Percentiles rank a stretch among this genome's conserved stretches.
phyloP scores from a whole-genome alignment of 192 early-diverging fungal genomes.

The Funneliformis mosseae region DNA sequence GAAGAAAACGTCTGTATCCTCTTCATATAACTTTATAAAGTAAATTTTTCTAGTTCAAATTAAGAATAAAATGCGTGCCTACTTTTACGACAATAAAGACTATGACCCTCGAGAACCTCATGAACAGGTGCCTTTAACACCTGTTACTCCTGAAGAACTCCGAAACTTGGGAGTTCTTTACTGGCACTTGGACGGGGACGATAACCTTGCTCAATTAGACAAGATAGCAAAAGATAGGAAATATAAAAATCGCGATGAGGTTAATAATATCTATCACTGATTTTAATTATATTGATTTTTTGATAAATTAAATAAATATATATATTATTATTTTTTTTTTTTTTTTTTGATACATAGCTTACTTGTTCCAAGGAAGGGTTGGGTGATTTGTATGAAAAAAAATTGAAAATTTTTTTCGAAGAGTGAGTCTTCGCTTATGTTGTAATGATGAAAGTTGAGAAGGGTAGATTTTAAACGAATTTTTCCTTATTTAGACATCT shows the following conservation, averaged over 20 bases:
- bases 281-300: not conserved
- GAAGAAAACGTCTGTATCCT: too few relatives aligned
- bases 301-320: not conserved
- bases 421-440: slow-evolving; percentile 58
- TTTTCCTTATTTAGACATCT: slow-evolving; percentile 62
- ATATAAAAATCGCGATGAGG: slow-evolving; percentile 93
- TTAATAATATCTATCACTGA: slow-evolving; percentile 19
- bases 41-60: too few relatives aligned
- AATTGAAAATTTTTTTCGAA: slow-evolving; percentile 89
- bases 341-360: slow-evolving; percentile 56
- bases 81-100: slow-evolving; percentile 60
- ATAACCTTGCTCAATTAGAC: slow-evolving; percentile 67
- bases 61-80: slow-evolving; percentile 66
- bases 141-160: slow-evolving; percentile 71
- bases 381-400: slow-evolving; percentile 85
- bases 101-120: slow-evolving; percentile 82
- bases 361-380: slow-evolving; percentile 77
- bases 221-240: slow-evolving; percentile 68
- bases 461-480: slow-evolving; percentile 2
- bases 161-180: slow-evolving; percentile 74
- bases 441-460: not conserved
- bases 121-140: slow-evolving; percentile 64
- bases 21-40: too few relatives aligned
- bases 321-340: too few relatives aligned
- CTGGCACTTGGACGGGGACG: slow-evolving; percentile 57